Evolutionary conservation across 345 rosid genomes (phyloP), one percentile per base, ranked within the genome.

Genomic region (Pseudoturritis turrita): DNA sequence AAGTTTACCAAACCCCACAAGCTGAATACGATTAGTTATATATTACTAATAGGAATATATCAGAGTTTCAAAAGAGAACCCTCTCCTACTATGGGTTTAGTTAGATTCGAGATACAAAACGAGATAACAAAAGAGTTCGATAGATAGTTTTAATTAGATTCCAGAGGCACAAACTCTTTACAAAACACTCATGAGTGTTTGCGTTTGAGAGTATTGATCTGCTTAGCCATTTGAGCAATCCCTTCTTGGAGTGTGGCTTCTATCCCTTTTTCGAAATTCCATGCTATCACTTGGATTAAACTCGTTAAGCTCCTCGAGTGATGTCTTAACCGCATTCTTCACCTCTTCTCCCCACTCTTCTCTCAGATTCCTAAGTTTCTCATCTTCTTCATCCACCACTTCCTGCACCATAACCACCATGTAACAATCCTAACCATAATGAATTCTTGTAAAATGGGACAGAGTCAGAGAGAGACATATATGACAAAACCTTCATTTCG

Each of bases 191-290:
- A 29, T 29, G 33, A 4, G 33, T 81, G 79, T 73, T 62, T 88
- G 76, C 96, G 83, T 80, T 83, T 92, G n/a, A 70, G 21, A 22
- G 9, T 9, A 26, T 60, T 86, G 58, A 84, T 79, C 31, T 63
- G 72, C 37, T 7, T 77, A 17, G 81, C 60, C 23, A 87, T 73
- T 78, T 71, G 81, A 6, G 44, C 67, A 45, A 93, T 77, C 39
- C 83, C 98, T 81, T 93, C 97, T 72, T 90, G 88, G 51, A 90
- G 67, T 2, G 97, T 86, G 50, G 94, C 96, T 81, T 87, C 87
- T 67, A 96, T 81, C 10, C 71, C 69, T 53, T 81, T 85, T 68
- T 88, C 90, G 46, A 37, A 72, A 52, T 87, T 84, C 97, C 97
- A 93, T 44, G 88, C 83, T 77, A 77, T 94, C 97, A 31, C 97